Evolutionary conservation across 495 filamentous ascomycete genomes (phyloP).

Genomic region (Penicillium ucsense): DNA sequence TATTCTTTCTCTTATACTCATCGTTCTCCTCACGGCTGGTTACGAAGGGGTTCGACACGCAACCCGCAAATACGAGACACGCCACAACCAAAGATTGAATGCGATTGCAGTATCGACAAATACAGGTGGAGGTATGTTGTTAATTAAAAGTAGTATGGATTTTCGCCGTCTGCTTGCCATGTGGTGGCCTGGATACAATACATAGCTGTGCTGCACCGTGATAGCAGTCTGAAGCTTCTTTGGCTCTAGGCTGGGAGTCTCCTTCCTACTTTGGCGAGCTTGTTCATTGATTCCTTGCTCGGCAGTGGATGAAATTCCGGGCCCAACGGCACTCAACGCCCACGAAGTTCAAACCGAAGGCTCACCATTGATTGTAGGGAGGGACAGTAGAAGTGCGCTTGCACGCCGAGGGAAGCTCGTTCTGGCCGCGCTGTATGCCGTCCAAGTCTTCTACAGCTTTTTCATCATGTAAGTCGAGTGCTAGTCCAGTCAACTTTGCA

Average conservation of each 20-base stretch:
- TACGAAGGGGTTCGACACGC: conserved; percentile 81
- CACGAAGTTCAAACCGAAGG: conserved; percentile 36
- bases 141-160: too few species aligned
- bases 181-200: background rate
- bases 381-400: conserved; percentile 34
- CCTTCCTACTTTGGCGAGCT: conserved; percentile 12
- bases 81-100: conserved; percentile 37
- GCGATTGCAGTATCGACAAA: conserved; percentile 29
- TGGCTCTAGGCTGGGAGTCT: background rate
- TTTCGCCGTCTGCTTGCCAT: too few species aligned
- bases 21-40: conserved; percentile 73
- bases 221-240: conserved; percentile 1
- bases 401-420: conserved; percentile 56
- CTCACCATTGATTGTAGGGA: conserved; percentile 66
- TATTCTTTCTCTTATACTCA: conserved; percentile 67
- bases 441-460: conserved; percentile 97
- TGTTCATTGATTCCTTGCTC: conserved; percentile 27
- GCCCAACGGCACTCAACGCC: conserved; percentile 21
- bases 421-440: conserved; percentile 75
- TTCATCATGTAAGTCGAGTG: conserved; percentile 85
- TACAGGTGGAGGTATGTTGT: conserved; percentile 39
- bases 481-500: background rate
- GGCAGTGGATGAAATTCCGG: conserved; percentile 40
- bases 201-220: conserved; percentile 1
- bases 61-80: conserved; percentile 66